Evolutionary conservation across 768 basidiomycete species (phyloP), one percentile per base, ranked within the genome.

Genomic region (Filobasidium floriforme): DNA sequence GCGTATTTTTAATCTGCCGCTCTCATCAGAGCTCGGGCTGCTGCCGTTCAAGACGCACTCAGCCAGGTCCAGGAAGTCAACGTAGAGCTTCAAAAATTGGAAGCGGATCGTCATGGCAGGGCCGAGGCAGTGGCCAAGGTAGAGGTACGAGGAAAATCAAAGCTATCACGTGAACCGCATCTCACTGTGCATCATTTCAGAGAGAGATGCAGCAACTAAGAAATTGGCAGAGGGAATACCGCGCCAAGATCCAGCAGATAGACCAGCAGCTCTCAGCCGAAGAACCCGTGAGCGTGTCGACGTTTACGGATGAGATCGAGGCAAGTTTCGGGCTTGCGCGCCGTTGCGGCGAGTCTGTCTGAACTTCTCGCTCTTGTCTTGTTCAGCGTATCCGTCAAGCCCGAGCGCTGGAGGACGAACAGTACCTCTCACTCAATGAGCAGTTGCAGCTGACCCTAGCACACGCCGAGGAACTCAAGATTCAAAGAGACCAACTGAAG

Each of bases 261-360:
- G 44, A 68, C 22, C 9, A 29, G 14, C 44, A 66, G 62, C 57
- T 69, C 55, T 24, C 87, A 65, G 87, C 88, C 22, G 87, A 88
- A 14, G 79, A 87, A 75, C 87, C 88, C 1, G 84, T 83, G 7
- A 82, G 83, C 70, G 80, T 88, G n/a, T 80, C 82, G 24, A 83
- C 82, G 15, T 78, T 88, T 15, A 80, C 86, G 66, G 81, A 77
- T 12, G 84, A 82, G 5, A 84, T 85, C 73, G 75, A 81, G 70
- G 88, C 86, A 70, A 32, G 82, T 73, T 37, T 43, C 40, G 41
- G 46, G 46, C 9, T 37, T 9, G 9, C 9, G 9, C 9, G 46
- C 3, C 46, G 12, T n/a, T 49, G 15, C 3, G 46, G 14, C 22
- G 15, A 3, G 18, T 49, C 46, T 49, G 15, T 18, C 22, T 49